Evolutionary conservation across 1,284 basidiomycete species (phyloP), one percentile per base, ranked within the genome.

Genomic region (Apiotrichum mycotoxinovorans): DNA sequence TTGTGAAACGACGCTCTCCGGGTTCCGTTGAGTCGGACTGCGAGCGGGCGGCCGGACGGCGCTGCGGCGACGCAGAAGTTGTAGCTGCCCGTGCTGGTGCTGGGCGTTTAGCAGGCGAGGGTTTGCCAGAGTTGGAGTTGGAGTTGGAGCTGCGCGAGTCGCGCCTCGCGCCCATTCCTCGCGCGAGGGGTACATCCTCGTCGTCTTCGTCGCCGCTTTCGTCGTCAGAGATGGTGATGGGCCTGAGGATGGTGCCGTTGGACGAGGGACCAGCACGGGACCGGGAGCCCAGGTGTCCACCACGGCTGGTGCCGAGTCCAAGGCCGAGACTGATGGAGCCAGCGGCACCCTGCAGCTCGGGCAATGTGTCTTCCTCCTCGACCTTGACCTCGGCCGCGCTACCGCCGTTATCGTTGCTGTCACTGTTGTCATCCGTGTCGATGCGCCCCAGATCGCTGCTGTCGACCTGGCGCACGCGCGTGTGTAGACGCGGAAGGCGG

Each of bases 1-100:
- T 57, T 0, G 69, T 71, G 48, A 58, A 68, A 18, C 69, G 51
- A n/a, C 60, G 52, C 23, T 51, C 49, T 8, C 38, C 50, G 18
- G 40, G 37, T 10, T 51, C 41, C 10, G 22, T 37, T 3, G 34
- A 44, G 42, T 15, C 37, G 15, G 34, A 25, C 3, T 15, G 5
- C 34, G 46, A 35, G 14, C 46, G 46, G 12, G 12, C 11, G n/a
- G 8, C 3, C 20, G 33, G 17, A 10, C 3, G 33, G n/a, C 27
- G 27, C 18, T 12, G 26, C 9, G 44, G 44, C n/a, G 27, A 23
- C 5, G 11, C 5, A 5, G 30, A 30, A 12, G 30, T n/a, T n/a
- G n/a, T n/a, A n/a, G n/a, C n/a, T n/a, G n/a, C n/a, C n/a, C n/a
- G n/a, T n/a, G n/a, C n/a, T n/a, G n/a, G n/a, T n/a, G n/a, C 7